A percentile compares a stretch with the other conserved stretches of the same genome.
Evolutionary conservation across 768 basidiomycete species (phyloP).

Genomic region (Paxillus rubicundulus): DNA sequence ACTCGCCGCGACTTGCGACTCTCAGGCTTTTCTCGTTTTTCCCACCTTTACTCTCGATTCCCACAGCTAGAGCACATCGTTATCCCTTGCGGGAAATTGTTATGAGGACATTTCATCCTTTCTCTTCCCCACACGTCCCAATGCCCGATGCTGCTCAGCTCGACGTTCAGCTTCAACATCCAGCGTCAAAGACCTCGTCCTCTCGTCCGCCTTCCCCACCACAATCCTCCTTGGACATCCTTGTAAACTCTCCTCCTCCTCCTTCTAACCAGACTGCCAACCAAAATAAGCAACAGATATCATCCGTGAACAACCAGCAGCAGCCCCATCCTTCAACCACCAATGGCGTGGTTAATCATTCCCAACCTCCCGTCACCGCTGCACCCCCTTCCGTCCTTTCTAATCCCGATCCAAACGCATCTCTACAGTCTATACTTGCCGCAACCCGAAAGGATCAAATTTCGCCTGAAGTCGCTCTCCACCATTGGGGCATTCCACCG

Average conservation of each 20-base stretch:
- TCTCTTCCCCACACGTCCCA: constrained; percentile 40
- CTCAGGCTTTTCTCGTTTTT: constrained; percentile 38
- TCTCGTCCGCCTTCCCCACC: constrained; percentile 45
- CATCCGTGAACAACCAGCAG: constrained; percentile 24
- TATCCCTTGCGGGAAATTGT: constrained; percentile 41
- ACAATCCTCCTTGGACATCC: constrained; percentile 41
- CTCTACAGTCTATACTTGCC: constrained; percentile 39
- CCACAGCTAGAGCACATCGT: constrained; percentile 42
- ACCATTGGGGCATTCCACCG: constrained; percentile 38
- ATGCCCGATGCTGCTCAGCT: constrained; percentile 40
- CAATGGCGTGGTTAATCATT: constrained; percentile 27
- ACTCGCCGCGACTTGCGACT: constrained; percentile 8
- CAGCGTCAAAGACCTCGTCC: constrained; percentile 40
- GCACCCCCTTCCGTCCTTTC: constrained; percentile 34
- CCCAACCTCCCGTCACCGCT: constrained; percentile 31
- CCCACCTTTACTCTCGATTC: constrained; percentile 45
- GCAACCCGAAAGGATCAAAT: constrained; percentile 33
- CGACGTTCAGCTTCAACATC: constrained; percentile 31
- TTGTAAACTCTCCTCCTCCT: constrained; percentile 32
- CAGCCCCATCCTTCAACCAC: constrained; percentile 16
- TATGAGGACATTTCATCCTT: constrained; percentile 45
- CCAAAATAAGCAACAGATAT: constrained; percentile 34
- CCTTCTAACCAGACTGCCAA: constrained; percentile 29
- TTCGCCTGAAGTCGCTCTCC: constrained; percentile 27
- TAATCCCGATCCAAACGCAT: constrained; percentile 39